These are phyloP conservation scores for Solanum habrochaites DNA, from an alignment of 257 asterid species.

Conservation along the genomic window DNA sequence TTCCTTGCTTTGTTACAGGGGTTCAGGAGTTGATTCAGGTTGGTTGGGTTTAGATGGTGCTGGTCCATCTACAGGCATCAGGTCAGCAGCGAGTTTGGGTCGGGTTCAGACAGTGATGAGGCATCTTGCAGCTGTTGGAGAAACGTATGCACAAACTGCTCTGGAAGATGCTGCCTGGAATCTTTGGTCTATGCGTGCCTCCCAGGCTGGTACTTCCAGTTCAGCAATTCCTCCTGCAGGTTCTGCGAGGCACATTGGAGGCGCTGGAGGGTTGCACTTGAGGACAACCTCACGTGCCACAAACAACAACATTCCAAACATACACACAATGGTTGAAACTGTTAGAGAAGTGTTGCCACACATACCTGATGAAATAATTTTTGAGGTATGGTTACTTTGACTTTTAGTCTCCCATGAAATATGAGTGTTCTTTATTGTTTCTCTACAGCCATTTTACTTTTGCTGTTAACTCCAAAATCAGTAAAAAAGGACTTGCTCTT, in stretches of 20 bases:
- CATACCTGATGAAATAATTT: constrained; percentile 57
- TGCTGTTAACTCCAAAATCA: background rate
- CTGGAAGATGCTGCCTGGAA: constrained; percentile 69
- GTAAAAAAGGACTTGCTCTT: background rate
- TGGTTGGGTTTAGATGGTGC: constrained; percentile 74
- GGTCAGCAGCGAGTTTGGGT: constrained; percentile 43
- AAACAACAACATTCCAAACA: constrained; percentile 38
- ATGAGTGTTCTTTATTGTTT: background rate
- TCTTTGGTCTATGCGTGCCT: constrained; percentile 50
- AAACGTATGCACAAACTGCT: constrained; percentile 66
- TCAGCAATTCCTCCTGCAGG: constrained; percentile 29
- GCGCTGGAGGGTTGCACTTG: constrained; percentile 32
- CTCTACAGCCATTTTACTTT: background rate
- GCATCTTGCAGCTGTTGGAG: constrained; percentile 88
- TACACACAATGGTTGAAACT: constrained; percentile 63
- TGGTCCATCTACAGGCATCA: constrained; percentile 17
- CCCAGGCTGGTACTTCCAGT: constrained; percentile 65
- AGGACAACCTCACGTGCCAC: constrained; percentile 29
- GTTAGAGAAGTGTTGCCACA: constrained; percentile 84
- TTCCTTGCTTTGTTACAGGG: constrained; percentile 17
- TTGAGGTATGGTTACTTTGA: constrained; percentile 34
- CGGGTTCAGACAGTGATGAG: constrained; percentile 90
- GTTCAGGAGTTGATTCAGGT: constrained; percentile 45
- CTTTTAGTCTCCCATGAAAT: background rate
- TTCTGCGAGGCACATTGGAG: constrained; percentile 24